Base-by-base conservation (phyloP, 768 basidiomycete genomes). In the Mycena indigotica region DNA sequence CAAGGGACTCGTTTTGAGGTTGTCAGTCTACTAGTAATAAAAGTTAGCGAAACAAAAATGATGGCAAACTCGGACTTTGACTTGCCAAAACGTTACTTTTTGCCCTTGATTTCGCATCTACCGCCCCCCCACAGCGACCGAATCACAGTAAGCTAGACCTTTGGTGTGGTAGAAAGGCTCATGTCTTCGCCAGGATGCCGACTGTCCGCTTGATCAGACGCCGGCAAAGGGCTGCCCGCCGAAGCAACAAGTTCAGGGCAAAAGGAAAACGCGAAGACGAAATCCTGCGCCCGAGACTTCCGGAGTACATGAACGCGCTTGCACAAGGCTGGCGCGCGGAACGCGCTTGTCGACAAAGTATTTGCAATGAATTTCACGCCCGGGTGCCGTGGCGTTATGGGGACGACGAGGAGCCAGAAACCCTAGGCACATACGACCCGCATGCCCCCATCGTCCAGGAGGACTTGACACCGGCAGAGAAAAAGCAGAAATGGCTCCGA, bases 311-410 rank as follows among this genome's bases (percentile, higher is more conserved):
- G 12, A 4, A 28, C 1, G 55, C 30, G 21, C 46, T 21, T 13
- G 55, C 32, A 16, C 3, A 21, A 6, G 55, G 55, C 1, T 56
- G 55, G 55, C 13, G 29, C 3, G 10, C n/a, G 2, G 55, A 56
- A 24, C 30, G 55, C 1, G 46, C 29, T n/a, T 56, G 49, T 28
- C 25, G 46, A 2, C 55, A 50, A 12, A 25, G 38, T 5, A 35
- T 56, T 28, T 56, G 55, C n/a, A 56, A 56, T 17, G 55, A 56
- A 21, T 56, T 39, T 21, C 46, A 56, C 25, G 55, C 29, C 13
- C 21, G 48, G 3, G 19, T 56, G 3, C 30, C 45, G 5, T 56
- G 55, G 55, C 29, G 24, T 2, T 1, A 39, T 8, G 46, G 32
- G 3, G 55, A 56, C 35, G 16, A 50, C 19, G 48, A 48, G 5